Conservation (phyloP, 139 green algal genomes). For the Diplosphaera chodatii region DNA sequence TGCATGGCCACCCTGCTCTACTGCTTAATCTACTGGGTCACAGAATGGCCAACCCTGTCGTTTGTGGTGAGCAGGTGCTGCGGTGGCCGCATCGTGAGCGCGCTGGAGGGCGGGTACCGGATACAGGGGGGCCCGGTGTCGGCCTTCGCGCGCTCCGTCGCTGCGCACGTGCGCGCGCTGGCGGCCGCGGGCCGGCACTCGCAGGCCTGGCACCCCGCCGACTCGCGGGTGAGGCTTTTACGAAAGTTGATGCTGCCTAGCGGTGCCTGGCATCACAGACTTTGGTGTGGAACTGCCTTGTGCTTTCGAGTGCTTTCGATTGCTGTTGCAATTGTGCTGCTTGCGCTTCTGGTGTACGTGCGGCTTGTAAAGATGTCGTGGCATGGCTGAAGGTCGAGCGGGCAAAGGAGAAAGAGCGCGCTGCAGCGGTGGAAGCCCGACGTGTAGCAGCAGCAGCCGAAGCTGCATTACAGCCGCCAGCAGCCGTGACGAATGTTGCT, state of each 20-base stretch:
- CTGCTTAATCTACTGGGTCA: too few species aligned
- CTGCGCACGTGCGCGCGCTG: conserved; percentile 75
- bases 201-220: conserved; percentile 29
- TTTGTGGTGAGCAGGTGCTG: conserved; percentile 54
- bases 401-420: conserved; percentile 31
- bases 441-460: conserved; percentile 1
- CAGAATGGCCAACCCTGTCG: too few species aligned
- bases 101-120: conserved; percentile 89
- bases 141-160: conserved; percentile 80
- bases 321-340: too few species aligned
- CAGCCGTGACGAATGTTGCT: background rate
- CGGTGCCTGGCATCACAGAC: too few species aligned
- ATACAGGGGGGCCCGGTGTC: conserved; percentile 69
- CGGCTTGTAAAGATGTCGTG: too few species aligned
- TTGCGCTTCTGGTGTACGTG: too few species aligned
- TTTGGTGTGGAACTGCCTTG: too few species aligned
- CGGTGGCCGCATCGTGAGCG: conserved; percentile 71
- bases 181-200: conserved; percentile 38
- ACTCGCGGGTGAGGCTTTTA: conserved; percentile 14
- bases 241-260: too few species aligned
- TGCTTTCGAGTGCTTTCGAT: too few species aligned
- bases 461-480: background rate
- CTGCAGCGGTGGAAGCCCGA: conserved; percentile 18
- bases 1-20: background rate
- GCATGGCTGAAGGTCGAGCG: conserved; percentile 20